Percentiles rank a stretch among this genome's conserved stretches.
Conservation (phyloP, 1,139 yeast genomes). For the Yamadazyma oceani region DNA sequence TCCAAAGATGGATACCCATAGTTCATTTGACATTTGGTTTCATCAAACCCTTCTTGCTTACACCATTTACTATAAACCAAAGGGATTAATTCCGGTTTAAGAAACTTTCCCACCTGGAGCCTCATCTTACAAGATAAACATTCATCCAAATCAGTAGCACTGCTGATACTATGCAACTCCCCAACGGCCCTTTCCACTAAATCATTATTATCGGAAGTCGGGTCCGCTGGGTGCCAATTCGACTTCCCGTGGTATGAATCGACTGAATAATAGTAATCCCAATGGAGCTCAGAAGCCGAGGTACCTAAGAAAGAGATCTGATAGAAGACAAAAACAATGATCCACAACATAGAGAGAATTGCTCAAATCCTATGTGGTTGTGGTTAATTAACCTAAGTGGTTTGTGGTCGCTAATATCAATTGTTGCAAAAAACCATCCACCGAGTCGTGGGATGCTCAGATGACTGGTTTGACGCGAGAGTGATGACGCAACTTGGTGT, state of each 20-base stretch:
- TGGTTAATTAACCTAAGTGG: too few relatives aligned
- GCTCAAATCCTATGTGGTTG: constrained; percentile 5
- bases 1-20: constrained; percentile 23
- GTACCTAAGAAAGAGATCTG: not conserved
- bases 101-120: constrained; percentile 40
- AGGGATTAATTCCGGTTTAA: constrained; percentile 45
- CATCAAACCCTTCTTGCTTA: constrained; percentile 32
- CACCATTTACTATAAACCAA: constrained; percentile 45
- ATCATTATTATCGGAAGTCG: constrained; percentile 16
- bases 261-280: constrained; percentile 7
- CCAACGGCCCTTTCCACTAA: constrained; percentile 16
- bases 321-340: not conserved
- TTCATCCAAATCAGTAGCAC: constrained; percentile 21
- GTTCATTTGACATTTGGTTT: constrained; percentile 21
- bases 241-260: constrained; percentile 2
- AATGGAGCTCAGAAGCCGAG: not conserved
- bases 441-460: too few relatives aligned
- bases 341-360: not conserved
- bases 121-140: constrained; percentile 43
- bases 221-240: constrained; percentile 6
- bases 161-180: constrained; percentile 21
- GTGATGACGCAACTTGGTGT: too few relatives aligned
- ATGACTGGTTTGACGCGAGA: too few relatives aligned
- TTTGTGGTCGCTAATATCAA: too few relatives aligned
- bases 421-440: too few relatives aligned